phyloP scores from a whole-genome alignment of 1,284 basidiomycete genomes.

The Rhodotorula sp. region DNA sequence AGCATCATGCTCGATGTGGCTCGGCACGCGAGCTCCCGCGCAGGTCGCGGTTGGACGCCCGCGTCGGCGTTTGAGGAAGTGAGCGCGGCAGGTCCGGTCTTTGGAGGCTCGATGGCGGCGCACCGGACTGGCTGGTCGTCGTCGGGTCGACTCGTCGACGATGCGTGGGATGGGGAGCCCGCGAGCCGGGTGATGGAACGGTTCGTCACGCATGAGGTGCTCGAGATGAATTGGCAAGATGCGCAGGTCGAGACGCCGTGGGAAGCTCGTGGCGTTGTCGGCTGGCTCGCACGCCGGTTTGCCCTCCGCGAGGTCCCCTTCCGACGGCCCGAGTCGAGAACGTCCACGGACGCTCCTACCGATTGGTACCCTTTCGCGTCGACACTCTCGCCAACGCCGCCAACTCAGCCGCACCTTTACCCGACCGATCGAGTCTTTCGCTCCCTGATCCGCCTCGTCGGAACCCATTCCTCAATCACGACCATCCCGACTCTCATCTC shows the following conservation, averaged over 20 bases:
- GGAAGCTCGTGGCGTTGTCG: not conserved
- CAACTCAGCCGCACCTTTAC: conserved; percentile 53
- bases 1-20: conserved; percentile 61
- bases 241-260: not conserved
- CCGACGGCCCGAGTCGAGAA: too few relatives aligned
- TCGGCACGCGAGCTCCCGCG: conserved; percentile 49
- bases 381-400: conserved; percentile 25
- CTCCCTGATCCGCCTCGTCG: conserved; percentile 65
- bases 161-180: conserved; percentile 17
- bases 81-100: not conserved
- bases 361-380: conserved; percentile 25
- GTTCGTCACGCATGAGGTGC: conserved; percentile 14
- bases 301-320: not conserved
- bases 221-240: conserved; percentile 25
- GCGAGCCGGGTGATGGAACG: conserved; percentile 16
- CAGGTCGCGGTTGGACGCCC: conserved; percentile 11
- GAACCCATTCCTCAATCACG: conserved; percentile 55
- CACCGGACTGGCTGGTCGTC: not conserved
- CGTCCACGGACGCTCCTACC: not conserved
- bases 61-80: not conserved
- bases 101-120: not conserved
- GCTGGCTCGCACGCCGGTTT: not conserved
- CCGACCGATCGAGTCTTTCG: conserved; percentile 60
- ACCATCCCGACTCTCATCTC: conserved; percentile 70
- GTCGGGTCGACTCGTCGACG: not conserved